phyloP scores from a whole-genome alignment of 1,139 yeast genomes.

The Diutina ranongensis region DNA sequence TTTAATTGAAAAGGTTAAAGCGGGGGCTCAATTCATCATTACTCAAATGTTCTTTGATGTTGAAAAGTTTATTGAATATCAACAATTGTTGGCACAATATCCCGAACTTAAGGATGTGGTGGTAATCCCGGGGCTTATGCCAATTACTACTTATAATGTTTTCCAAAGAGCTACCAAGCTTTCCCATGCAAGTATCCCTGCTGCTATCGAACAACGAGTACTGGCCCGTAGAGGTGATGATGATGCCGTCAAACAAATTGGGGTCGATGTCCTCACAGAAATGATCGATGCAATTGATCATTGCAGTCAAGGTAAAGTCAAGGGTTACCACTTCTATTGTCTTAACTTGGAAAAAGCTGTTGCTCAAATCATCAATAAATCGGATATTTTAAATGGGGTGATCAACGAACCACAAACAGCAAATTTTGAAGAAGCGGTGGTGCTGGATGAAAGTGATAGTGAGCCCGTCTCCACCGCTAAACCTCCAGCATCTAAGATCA shows the following conservation, averaged over 20 bases:
- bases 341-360: conserved; percentile 84
- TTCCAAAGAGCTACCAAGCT: conserved; percentile 83
- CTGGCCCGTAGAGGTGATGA: conserved; percentile 63
- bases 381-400: conserved; percentile 31
- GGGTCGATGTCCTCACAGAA: conserved; percentile 61
- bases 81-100: conserved; percentile 19
- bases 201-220: conserved; percentile 25
- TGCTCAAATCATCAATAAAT: conserved; percentile 66
- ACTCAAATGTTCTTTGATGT: conserved; percentile 36
- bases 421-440: conserved; percentile 22
- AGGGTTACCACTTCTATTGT: conserved; percentile 85
- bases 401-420: conserved; percentile 10
- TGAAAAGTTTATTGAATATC: conserved; percentile 29
- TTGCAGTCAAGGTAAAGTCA: conserved; percentile 43
- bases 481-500: too few species aligned
- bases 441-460: conserved; percentile 22
- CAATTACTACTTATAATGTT: conserved; percentile 81
- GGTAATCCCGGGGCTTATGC: conserved; percentile 89
- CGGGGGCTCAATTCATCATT: conserved; percentile 36
- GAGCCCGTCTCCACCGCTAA: conserved; percentile 10
- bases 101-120: conserved; percentile 36
- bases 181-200: conserved; percentile 82
- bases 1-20: conserved; percentile 41
- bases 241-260: conserved; percentile 71
- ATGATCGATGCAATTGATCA: conserved; percentile 47